These are phyloP conservation scores for Amanita fuliginea DNA, from an alignment of 768 basidiomycete species.

Conservation along the genomic window DNA sequence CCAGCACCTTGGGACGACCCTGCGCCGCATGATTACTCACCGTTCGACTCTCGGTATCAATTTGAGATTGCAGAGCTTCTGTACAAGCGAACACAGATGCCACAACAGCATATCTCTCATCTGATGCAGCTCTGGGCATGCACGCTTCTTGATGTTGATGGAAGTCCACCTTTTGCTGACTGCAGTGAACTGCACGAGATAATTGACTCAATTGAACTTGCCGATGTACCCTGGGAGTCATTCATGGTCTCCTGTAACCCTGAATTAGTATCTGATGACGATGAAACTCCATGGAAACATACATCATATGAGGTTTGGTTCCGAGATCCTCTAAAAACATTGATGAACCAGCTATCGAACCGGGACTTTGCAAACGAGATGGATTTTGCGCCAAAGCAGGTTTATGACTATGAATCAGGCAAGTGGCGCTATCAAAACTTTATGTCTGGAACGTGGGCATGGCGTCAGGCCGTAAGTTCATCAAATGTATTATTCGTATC, in stretches of 20 bases:
- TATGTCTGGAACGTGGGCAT: too few relatives aligned
- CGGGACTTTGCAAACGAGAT: too few relatives aligned
- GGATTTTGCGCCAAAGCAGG: too few relatives aligned
- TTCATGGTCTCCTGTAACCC: not conserved
- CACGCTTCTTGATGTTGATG: not conserved
- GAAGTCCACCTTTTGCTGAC: not conserved
- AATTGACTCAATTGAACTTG: conserved; percentile 18
- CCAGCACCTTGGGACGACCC: not conserved
- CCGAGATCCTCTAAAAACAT: conserved; percentile 8
- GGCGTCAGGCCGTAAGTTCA: too few relatives aligned
- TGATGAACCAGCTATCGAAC: too few relatives aligned
- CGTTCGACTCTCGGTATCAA: not conserved
- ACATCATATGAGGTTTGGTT: conserved; percentile 18
- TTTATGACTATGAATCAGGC: too few relatives aligned
- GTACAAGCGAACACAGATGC: conserved; percentile 11
- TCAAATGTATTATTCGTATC: too few relatives aligned
- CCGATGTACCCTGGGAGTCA: conserved; percentile 19
- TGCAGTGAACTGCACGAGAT: not conserved
- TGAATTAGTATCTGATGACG: not conserved
- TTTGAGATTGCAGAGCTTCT: conserved; percentile 14
- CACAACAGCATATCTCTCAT: not conserved
- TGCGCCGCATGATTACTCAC: not conserved
- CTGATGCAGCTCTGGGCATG: not conserved
- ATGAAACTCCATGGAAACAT: conserved; percentile 14
- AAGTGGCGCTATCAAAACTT: too few relatives aligned